phyloP scores from a whole-genome alignment of 352 stramenopile species.

The Pythium chondricola region DNA sequence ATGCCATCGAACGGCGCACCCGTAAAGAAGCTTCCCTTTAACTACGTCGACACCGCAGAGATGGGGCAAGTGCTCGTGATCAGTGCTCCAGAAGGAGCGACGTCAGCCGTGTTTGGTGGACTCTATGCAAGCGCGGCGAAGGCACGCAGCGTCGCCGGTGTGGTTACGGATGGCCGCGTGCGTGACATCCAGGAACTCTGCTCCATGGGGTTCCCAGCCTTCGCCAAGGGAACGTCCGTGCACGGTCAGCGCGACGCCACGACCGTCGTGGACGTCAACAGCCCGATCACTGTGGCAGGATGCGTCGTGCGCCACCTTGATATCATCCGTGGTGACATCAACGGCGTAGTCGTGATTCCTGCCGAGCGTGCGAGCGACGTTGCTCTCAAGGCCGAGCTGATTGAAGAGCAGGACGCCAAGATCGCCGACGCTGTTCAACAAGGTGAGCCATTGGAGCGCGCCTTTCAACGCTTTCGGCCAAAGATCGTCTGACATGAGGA shows the following conservation, averaged over 20 bases:
- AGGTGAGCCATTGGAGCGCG: constrained; percentile 67
- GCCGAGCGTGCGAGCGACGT: constrained; percentile 63
- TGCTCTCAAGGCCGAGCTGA: constrained; percentile 59
- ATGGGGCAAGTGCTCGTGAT: constrained; percentile 78
- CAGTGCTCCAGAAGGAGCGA: constrained; percentile 44
- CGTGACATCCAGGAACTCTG: constrained; percentile 72
- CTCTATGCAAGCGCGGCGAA: constrained; percentile 70
- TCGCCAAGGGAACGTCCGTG: constrained; percentile 65
- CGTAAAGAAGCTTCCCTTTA: constrained; percentile 61
- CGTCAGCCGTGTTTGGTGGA: constrained; percentile 61
- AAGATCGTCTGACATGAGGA: constrained; percentile 51
- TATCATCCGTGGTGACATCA: constrained; percentile 79
- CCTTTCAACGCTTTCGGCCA: constrained; percentile 73
- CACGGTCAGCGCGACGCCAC: constrained; percentile 54
- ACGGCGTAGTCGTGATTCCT: constrained; percentile 76
- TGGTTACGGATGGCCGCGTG: constrained; percentile 73
- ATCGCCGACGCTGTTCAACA: constrained; percentile 72
- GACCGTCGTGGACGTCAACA: constrained; percentile 63
- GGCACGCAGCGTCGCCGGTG: constrained; percentile 45
- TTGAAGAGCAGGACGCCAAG: constrained; percentile 78
- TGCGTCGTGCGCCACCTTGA: constrained; percentile 75
- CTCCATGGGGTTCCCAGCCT: constrained; percentile 59
- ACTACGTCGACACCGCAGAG: constrained; percentile 75
- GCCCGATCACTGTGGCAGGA: constrained; percentile 56
- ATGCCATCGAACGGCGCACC: constrained; percentile 54